Base-by-base conservation (phyloP, 2,329 filamentous ascomycete genomes). In the Hymenoscyphus scutula region DNA sequence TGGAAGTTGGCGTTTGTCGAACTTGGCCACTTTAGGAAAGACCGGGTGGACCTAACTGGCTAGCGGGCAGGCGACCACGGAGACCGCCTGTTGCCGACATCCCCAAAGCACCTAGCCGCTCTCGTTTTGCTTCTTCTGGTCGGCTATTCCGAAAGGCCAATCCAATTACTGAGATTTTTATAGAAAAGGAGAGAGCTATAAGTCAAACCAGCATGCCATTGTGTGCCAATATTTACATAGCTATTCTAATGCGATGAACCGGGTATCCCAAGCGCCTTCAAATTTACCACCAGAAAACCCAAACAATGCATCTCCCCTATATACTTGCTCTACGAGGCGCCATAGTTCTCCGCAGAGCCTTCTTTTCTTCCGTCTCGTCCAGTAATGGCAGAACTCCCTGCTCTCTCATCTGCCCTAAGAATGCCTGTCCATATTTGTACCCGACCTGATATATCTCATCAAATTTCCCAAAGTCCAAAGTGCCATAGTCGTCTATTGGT, bases 401-500 rank as follows among this genome's bases (percentile, higher is more conserved):
- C 45, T 90, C 90, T 73, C 87, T 88, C 74, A 98, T 79, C 69
- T 87, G 83, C 59, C 86, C 85, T 67, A 99, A 76, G 74, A 89
- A 97, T 60, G 91, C 86, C 74, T 89, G 89, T 4, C 92, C 95
- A 73, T 88, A 99, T 60, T 84, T 82, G 76, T 97, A 96, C 1
- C 95, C 96, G 11, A 97, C 83, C 69, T 89, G 83, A 72, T 96
- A 97, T 60, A 99, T 94, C 81, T 99, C 96, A 72, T 98, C 94
- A 76, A 99, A 99, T 76, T 96, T 97, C 65, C 88, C 91, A 79
- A 99, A 99, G 63, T 99, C 95, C 32, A 99, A 80, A 1, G 95
- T 99, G 4, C 93, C 95, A 70, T 97, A 99, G 1, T 86, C 83
- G 73, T 98, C 95, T 66, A 99, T 90, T 0, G 95, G 95, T 4